Conservation (phyloP, 257 asterid species). For the Scutellaria barbata region DNA sequence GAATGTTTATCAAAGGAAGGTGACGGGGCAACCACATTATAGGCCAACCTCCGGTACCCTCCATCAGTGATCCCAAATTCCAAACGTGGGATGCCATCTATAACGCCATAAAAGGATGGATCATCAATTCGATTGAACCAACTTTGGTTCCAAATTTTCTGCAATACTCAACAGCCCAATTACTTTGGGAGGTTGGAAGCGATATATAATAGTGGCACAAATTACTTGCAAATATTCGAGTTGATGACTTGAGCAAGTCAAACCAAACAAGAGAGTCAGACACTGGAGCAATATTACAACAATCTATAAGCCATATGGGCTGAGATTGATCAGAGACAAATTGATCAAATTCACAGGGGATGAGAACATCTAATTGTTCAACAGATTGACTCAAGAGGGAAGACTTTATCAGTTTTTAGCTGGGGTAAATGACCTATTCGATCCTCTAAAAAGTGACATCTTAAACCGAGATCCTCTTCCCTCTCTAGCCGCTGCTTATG, state of each 20-base stretch:
- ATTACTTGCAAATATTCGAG: slow-evolving; percentile 14
- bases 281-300: not conserved
- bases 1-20: too few relatives aligned
- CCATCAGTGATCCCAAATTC: too few relatives aligned
- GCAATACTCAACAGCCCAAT: slow-evolving; percentile 10
- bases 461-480: slow-evolving; percentile 15
- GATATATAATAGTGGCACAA: not conserved
- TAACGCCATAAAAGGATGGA: too few relatives aligned
- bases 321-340: slow-evolving; percentile 22
- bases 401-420: too few relatives aligned
- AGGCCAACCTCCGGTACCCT: too few relatives aligned
- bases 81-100: too few relatives aligned
- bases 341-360: slow-evolving; percentile 8
- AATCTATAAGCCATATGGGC: slow-evolving; percentile 19
- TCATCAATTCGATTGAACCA: slow-evolving; percentile 17
- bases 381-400: not conserved
- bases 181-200: slow-evolving; percentile 9
- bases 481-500: slow-evolving; percentile 14
- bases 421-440: too few relatives aligned
- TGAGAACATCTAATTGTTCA: not conserved
- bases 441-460: not conserved
- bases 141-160: slow-evolving; percentile 8
- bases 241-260: not conserved
- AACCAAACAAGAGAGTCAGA: not conserved
- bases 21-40: too few relatives aligned